Evolutionary conservation across 1,284 basidiomycete genomes (phyloP).

Genomic region (Vanrija pseudolonga): DNA sequence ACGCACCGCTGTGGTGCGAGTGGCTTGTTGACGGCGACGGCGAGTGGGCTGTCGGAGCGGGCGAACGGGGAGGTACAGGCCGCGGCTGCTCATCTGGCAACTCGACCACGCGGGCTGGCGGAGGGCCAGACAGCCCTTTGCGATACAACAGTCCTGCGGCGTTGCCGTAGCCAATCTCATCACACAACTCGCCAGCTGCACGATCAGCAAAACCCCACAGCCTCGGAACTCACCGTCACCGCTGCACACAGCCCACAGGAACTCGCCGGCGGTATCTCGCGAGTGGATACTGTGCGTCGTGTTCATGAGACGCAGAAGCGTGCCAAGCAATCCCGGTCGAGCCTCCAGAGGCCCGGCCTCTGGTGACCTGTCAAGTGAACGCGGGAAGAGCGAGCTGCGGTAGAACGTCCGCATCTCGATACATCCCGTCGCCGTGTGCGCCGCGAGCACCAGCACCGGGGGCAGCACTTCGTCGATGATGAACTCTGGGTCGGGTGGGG

Average conservation of each 20-base stretch:
- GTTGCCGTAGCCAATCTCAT: conserved; percentile 83
- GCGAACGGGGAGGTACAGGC: conserved; percentile 41
- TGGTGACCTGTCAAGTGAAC: conserved; percentile 67
- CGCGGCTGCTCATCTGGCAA: conserved; percentile 48
- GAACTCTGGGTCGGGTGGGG: conserved; percentile 26
- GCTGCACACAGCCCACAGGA: conserved; percentile 75
- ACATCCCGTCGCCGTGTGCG: conserved; percentile 63
- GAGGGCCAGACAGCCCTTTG: conserved; percentile 70
- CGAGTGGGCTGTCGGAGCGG: not conserved
- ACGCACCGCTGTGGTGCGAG: not conserved
- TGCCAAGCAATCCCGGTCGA: conserved; percentile 67
- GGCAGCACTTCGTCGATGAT: conserved; percentile 70
- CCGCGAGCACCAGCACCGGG: conserved; percentile 69
- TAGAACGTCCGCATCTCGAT: conserved; percentile 58
- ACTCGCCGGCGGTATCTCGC: conserved; percentile 74
- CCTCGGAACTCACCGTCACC: conserved; percentile 61
- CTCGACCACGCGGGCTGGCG: conserved; percentile 48
- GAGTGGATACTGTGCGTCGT: conserved; percentile 67
- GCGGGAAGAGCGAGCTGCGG: conserved; percentile 65
- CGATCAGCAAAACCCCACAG: conserved; percentile 2
- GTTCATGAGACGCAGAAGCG: conserved; percentile 70
- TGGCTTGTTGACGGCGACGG: not conserved
- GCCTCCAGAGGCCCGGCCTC: conserved; percentile 60
- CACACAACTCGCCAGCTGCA: conserved; percentile 63
- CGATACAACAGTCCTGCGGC: conserved; percentile 87